Evolutionary conservation across 805 yeast genomes (phyloP).

Genomic region (Kodamaea jinghongensis): DNA sequence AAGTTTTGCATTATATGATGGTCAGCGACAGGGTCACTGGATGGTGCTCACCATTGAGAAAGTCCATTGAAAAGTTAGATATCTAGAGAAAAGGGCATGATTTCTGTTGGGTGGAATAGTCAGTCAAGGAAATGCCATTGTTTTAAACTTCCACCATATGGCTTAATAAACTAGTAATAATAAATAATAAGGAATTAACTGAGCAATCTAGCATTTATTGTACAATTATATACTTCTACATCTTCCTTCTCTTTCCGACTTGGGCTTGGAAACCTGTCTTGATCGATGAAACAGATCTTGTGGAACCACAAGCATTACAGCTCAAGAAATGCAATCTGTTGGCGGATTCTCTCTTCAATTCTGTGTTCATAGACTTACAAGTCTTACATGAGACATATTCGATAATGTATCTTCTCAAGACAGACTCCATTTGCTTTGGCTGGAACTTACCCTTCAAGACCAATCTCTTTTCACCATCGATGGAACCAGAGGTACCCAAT

Average conservation of each 20-base stretch:
- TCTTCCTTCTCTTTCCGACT: constrained; percentile 83
- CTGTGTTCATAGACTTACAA: constrained; percentile 96
- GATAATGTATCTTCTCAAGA: constrained; percentile 90
- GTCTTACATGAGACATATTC: constrained; percentile 99
- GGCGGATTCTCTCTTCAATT: constrained; percentile 89
- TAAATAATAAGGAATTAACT: too few species aligned
- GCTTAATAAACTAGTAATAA: too few species aligned
- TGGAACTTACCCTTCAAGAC: constrained; percentile 97
- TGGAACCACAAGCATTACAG: constrained; percentile 96
- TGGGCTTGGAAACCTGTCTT: constrained; percentile 99
- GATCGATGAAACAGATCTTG: constrained; percentile 94
- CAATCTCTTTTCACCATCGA: constrained; percentile 95
- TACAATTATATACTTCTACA: constrained; percentile 13
- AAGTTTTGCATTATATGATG: constrained; percentile 53
- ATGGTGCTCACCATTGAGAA: constrained; percentile 70
- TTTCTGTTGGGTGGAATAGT: neutral
- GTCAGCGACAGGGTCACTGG: constrained; percentile 51
- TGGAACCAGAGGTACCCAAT: constrained; percentile 98
- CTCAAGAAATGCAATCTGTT: constrained; percentile 96
- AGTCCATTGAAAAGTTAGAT: constrained; percentile 28
- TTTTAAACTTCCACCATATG: too few species aligned
- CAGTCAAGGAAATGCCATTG: neutral
- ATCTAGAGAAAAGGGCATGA: too few species aligned
- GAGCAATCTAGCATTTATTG: constrained; percentile 4
- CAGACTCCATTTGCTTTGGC: constrained; percentile 96